Conservation (phyloP, 768 basidiomycete genomes). For the Psilocybe azurescens region DNA sequence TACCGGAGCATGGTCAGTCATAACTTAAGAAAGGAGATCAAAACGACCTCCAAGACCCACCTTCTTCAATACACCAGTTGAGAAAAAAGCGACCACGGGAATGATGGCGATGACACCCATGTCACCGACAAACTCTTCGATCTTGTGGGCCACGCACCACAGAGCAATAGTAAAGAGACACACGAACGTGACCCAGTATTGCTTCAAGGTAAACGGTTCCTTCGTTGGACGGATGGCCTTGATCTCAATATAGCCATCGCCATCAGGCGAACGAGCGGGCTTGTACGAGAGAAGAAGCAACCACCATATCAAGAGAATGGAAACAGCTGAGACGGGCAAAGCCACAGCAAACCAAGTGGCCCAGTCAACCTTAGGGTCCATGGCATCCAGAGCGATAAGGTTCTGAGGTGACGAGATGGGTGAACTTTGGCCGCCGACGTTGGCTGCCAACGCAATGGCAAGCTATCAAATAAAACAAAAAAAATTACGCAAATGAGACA, state of each 20-base stretch:
- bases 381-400: conserved; percentile 86
- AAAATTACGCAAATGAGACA: not conserved
- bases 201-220: conserved; percentile 82
- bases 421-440: conserved; percentile 96
- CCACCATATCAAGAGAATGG: conserved; percentile 90
- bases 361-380: conserved; percentile 91
- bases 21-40: conserved; percentile 9
- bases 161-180: conserved; percentile 84
- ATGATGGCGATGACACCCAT: conserved; percentile 98
- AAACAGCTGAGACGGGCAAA: conserved; percentile 86
- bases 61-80: conserved; percentile 93
- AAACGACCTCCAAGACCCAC: conserved; percentile 39
- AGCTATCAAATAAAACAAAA: conserved; percentile 54
- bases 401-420: conserved; percentile 99
- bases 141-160: conserved; percentile 87
- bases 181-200: conserved; percentile 89
- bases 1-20: conserved; percentile 14
- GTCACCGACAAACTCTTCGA: conserved; percentile 83
- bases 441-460: conserved; percentile 96
- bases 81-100: conserved; percentile 93
- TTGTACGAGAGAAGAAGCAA: conserved; percentile 84
- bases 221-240: conserved; percentile 82
- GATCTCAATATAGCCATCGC: conserved; percentile 82
- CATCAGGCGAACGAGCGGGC: conserved; percentile 72
- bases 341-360: conserved; percentile 93